phyloP scores from a whole-genome alignment of 169 alveolate species.

The Cryptosporidium felis region DNA sequence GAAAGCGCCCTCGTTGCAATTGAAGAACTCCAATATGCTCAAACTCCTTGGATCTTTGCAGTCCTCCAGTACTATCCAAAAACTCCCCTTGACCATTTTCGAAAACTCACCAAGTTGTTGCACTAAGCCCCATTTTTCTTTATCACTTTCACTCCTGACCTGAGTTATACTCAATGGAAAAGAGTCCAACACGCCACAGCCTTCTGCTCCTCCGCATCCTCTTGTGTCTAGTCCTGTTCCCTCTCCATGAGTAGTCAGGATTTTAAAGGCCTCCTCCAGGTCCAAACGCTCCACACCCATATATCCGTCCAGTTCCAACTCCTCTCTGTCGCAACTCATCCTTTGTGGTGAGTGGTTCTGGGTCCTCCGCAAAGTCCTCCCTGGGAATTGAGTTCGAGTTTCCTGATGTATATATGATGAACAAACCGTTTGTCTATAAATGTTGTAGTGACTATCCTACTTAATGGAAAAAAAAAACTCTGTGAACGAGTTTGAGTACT shows the following conservation, averaged over 20 bases:
- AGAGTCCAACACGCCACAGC: conserved; percentile 24
- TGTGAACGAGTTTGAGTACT: too few species aligned
- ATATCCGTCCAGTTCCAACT: conserved; percentile 15
- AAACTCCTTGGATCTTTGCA: neutral
- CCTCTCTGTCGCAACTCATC: conserved; percentile 24
- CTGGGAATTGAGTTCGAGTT: too few species aligned
- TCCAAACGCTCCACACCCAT: conserved; percentile 24
- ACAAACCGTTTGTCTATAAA: too few species aligned
- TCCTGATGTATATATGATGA: too few species aligned
- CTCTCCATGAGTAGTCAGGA: neutral
- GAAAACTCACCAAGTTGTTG: conserved; percentile 33
- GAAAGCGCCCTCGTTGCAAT: conserved; percentile 22
- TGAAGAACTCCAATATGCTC: conserved; percentile 34
- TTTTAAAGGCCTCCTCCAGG: conserved; percentile 30
- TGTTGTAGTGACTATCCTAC: too few species aligned
- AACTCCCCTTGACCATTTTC: conserved; percentile 33
- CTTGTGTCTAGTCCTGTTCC: neutral
- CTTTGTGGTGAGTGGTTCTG: neutral
- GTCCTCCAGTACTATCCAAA: conserved; percentile 59
- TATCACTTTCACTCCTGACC: conserved; percentile 19
- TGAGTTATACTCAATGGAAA: conserved; percentile 41
- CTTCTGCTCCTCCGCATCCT: neutral
- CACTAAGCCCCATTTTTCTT: conserved; percentile 2
- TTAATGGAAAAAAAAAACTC: too few species aligned
- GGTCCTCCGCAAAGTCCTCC: too few species aligned